phyloP scores from a whole-genome alignment of 257 asterid genomes.

The Capsicum chinense region DNA sequence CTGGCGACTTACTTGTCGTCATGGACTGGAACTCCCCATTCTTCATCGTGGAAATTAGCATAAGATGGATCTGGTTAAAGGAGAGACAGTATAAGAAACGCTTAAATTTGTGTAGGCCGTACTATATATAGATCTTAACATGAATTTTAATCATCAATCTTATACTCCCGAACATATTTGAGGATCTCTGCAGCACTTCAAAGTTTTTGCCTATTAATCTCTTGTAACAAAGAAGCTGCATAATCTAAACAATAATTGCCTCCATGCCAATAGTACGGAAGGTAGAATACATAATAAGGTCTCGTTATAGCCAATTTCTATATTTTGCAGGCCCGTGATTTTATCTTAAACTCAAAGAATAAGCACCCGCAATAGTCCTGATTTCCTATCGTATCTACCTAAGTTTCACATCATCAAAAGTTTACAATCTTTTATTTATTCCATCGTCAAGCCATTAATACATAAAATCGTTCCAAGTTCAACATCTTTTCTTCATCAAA shows the following conservation, averaged over 20 bases:
- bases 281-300: neutral
- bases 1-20: slow-evolving; percentile 65
- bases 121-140: slow-evolving; percentile 21
- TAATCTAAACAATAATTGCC: neutral
- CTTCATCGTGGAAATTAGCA: slow-evolving; percentile 59
- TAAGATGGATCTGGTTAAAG: slow-evolving; percentile 47
- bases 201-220: neutral
- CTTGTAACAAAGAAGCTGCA: neutral
- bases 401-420: neutral
- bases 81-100: slow-evolving; percentile 29
- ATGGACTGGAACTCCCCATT: slow-evolving; percentile 64
- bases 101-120: slow-evolving; percentile 28
- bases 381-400: neutral
- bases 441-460: neutral
- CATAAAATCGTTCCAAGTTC: neutral
- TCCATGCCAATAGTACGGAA: neutral
- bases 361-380: neutral
- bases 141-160: neutral
- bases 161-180: neutral
- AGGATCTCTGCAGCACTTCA: neutral
- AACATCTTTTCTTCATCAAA: neutral
- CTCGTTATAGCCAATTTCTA: neutral
- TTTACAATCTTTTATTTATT: neutral
- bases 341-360: neutral
- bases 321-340: neutral